Base-by-base conservation (phyloP, 805 yeast species). In the Yarrowia deformans region DNA sequence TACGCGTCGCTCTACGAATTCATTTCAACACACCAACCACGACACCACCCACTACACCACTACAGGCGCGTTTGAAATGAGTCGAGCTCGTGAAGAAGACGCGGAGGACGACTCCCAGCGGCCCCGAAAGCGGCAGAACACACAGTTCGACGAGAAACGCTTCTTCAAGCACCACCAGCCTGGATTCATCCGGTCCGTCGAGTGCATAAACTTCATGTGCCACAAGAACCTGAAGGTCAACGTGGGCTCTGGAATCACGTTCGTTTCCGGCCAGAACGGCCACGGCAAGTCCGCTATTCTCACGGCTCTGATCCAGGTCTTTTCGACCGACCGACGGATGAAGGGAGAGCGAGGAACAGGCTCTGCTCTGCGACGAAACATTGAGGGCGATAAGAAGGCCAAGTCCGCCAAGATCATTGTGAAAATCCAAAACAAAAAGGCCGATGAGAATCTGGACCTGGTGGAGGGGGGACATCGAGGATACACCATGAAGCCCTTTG, bases 201-300 rank as follows among this genome's bases (percentile, higher is more conserved):
- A 63, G 46, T 48, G 55, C n/a, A 37, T 48, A 50, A 71, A 74
- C 56, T 72, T 72, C 72, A 73, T 73, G 75, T 73, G 75, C 70
- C 68, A 63, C 48, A 23, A 39, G 10, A 35, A 90, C 69, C 91
- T 95, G 74, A 87, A 87, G 69, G 79, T 95, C 9, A 84, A 83
- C 3, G 83, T 93, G 40, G 95, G 95, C 1, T 93, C 94, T 0
- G 86, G 88, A 68, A 82, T 93, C 73, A 93, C 93, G 77, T 90
- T 93, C 75, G 91, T 93, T 69, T 89, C 91, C 48, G 98, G 98
- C 23, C 83, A 89, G 69, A 93, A 93, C 75, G 98, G 98, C 2
- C 87, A 93, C 46, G 98, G 98, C 39, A 93, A 93, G 75, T 86
- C 91, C 75, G 97, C 98, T 0, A 84, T 93, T 19, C 79, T 93